Evolutionary conservation across 73 alveolate species (phyloP).

Genomic region (Loxodes magnus): DNA sequence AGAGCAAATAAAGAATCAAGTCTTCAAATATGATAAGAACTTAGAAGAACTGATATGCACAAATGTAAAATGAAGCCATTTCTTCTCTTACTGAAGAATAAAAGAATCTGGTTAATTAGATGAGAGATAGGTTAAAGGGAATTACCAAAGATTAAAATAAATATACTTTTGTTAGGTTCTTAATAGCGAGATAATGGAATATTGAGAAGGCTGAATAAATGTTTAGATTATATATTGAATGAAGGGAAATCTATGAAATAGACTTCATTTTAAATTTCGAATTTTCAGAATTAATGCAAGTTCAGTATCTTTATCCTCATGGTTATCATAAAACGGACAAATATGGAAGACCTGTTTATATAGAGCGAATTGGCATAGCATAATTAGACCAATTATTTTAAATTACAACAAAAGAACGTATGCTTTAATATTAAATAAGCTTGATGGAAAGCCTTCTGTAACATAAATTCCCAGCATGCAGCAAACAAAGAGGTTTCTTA

Average conservation of each 20-base stretch:
- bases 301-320: slow-evolving; percentile 45
- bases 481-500: slow-evolving; percentile 32
- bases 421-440: slow-evolving; percentile 46
- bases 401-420: slow-evolving; percentile 39
- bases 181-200: slow-evolving; percentile 13
- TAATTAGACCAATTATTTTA: slow-evolving; percentile 34
- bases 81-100: too few species aligned
- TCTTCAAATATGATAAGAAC: too few species aligned
- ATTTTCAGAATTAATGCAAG: slow-evolving; percentile 22
- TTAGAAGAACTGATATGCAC: too few species aligned
- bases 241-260: slow-evolving; percentile 60
- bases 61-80: too few species aligned
- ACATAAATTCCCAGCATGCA: slow-evolving; percentile 57
- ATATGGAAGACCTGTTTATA: slow-evolving; percentile 59
- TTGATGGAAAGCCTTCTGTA: slow-evolving; percentile 44
- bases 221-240: slow-evolving; percentile 27
- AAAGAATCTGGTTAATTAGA: too few species aligned
- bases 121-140: too few species aligned
- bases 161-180: too few species aligned
- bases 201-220: slow-evolving; percentile 22
- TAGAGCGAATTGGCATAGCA: slow-evolving; percentile 40
- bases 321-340: slow-evolving; percentile 54
- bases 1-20: too few species aligned
- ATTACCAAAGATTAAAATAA: too few species aligned
- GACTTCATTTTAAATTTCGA: slow-evolving; percentile 32